Conservation (phyloP, 2,329 filamentous ascomycete species). For the Diaporthe longicolla region DNA sequence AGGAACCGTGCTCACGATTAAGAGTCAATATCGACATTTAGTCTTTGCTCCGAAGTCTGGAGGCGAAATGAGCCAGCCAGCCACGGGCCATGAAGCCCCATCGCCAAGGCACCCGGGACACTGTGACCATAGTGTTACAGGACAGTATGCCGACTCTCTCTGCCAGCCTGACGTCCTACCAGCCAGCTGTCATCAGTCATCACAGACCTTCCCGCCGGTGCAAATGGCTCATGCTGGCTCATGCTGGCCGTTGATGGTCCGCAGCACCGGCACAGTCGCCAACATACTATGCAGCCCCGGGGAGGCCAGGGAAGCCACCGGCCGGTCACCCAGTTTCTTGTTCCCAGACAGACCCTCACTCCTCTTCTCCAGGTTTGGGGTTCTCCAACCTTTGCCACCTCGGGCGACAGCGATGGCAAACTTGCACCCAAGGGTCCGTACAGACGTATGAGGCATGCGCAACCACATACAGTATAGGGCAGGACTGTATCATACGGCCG, state of each 20-base stretch:
- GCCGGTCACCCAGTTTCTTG: too few relatives aligned
- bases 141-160: background rate
- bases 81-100: conserved; percentile 30
- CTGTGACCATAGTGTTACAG: conserved; percentile 10
- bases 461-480: background rate
- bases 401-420: conserved; percentile 25
- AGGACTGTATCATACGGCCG: conserved; percentile 9
- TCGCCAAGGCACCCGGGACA: conserved; percentile 30
- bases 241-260: conserved; percentile 9
- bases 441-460: background rate
- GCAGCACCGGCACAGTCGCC: conserved; percentile 15
- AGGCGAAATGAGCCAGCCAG: conserved; percentile 37
- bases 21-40: conserved; percentile 33
- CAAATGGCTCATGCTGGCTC: conserved; percentile 5
- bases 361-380: conserved; percentile 36
- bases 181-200: conserved; percentile 10
- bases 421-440: background rate
- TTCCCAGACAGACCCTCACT: conserved; percentile 32
- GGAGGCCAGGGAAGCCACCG: background rate
- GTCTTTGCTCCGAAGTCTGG: conserved; percentile 37
- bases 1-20: conserved; percentile 35
- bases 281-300: conserved; percentile 19
- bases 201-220: conserved; percentile 12
- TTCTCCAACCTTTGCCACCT: conserved; percentile 26
- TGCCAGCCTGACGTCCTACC: conserved; percentile 11